Base-by-base conservation (phyloP, 2,329 filamentous ascomycete genomes). In the Aspergillus ruber region DNA sequence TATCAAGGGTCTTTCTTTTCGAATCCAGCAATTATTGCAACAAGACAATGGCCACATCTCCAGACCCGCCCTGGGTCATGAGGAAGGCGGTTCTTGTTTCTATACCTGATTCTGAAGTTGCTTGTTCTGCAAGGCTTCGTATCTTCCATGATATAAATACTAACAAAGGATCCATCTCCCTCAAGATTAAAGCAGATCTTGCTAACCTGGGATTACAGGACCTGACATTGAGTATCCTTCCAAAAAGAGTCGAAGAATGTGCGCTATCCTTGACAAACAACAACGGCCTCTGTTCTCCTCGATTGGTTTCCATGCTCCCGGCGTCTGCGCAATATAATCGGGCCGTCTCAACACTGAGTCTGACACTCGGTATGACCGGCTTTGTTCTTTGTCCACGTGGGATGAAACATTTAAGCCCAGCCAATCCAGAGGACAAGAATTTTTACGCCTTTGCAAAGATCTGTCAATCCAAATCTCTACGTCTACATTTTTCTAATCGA, bases 151-250 rank as follows among this genome's bases (percentile, higher is more conserved):
- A 56, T 47, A 4, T 44, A 50, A 45, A 29, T 43, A 47, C 50
- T 12, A 49, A 50, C 25, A 41, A 51, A 53, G 55, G 51, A 54
- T 57, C 50, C 33, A 56, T 57, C 32, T 51, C 46, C 27, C 47
- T 57, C 49, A 29, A 5, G 23, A 48, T 57, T 39, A 51, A 21
- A 41, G 48, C 53, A 42, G 41, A 51, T 48, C 45, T 54, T n/a
- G 47, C 53, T 56, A 55, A 56, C 50, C 5, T 43, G 29, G 49
- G 32, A 51, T 51, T 41, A 43, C 51, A 52, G 49, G 47, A 48
- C 7, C 49, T 55, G 42, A 54, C 36, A 8, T 46, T 57, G 42
- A 57, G 47, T 47, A 33, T 57, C 10, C 44, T 49, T 27, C 53
- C 50, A 40, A 50, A 47, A 44, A 44, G 13, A 41, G 47, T 57